Evolutionary conservation across 1,284 basidiomycete species (phyloP).

Genomic region (Xerocomus minutiporus): DNA sequence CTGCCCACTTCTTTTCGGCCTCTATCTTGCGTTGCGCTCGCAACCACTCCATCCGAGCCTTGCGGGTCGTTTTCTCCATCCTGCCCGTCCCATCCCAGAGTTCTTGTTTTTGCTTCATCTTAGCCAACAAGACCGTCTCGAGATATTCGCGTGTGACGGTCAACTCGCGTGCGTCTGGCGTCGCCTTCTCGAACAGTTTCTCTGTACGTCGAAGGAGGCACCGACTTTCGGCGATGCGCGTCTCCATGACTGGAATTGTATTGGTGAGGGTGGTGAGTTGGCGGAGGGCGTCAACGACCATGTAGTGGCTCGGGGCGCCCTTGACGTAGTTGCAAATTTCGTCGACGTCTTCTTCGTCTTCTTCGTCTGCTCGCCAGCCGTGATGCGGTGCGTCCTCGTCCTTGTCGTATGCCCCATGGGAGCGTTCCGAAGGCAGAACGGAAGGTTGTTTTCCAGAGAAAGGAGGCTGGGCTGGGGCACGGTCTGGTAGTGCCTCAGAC

Average conservation of each 20-base stretch:
- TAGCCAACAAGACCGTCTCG: conserved; percentile 23
- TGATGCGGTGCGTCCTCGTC: neutral
- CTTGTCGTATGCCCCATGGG: neutral
- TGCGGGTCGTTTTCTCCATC: conserved; percentile 31
- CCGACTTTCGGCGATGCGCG: conserved; percentile 19
- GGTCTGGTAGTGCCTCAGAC: neutral
- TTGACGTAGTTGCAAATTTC: neutral
- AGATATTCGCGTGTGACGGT: conserved; percentile 26
- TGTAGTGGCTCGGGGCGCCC: conserved; percentile 20
- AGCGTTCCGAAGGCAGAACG: no score
- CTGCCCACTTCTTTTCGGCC: conserved; percentile 20
- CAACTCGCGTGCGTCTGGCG: conserved; percentile 21
- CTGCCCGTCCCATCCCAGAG: conserved; percentile 32
- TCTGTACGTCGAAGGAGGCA: conserved; percentile 20
- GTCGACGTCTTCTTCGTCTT: conserved; percentile 2
- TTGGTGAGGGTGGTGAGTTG: conserved; percentile 24
- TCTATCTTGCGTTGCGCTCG: conserved; percentile 26
- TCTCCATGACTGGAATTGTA: conserved; percentile 19
- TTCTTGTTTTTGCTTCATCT: conserved; percentile 28
- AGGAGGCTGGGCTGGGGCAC: neutral
- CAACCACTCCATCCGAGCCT: conserved; percentile 34
- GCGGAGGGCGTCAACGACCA: conserved; percentile 29
- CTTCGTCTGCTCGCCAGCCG: neutral
- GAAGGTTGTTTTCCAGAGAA: neutral
- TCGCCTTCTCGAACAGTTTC: conserved; percentile 13